These are phyloP conservation scores for Gymnopilus dilepis DNA, from an alignment of 768 basidiomycete genomes.

Conservation along the genomic window DNA sequence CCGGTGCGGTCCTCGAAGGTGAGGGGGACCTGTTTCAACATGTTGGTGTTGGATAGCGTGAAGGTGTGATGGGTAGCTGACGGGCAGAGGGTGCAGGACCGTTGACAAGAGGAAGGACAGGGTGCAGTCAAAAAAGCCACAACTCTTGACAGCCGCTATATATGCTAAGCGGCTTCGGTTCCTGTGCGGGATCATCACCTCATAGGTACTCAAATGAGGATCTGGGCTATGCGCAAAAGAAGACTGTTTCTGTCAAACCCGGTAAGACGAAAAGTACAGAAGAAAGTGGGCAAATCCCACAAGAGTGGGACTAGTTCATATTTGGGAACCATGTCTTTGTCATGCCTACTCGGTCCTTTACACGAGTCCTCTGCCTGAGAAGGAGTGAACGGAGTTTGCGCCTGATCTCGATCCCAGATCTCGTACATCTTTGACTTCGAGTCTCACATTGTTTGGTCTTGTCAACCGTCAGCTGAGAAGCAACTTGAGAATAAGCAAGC, in stretches of 20 bases:
- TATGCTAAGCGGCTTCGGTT: constrained; percentile 22
- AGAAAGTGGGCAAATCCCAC: constrained; percentile 21
- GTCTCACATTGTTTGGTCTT: background rate
- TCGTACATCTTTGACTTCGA: background rate
- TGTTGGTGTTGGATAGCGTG: too few species aligned
- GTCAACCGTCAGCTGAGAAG: constrained; percentile 16
- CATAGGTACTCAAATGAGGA: constrained; percentile 19
- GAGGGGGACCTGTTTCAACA: constrained; percentile 47
- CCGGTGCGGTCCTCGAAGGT: constrained; percentile 75
- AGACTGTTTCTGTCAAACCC: constrained; percentile 21
- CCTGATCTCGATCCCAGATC: background rate
- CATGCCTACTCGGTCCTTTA: constrained; percentile 2
- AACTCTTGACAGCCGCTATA: constrained; percentile 12
- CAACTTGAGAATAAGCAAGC: constrained; percentile 16
- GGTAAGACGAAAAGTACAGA: background rate
- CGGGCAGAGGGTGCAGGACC: background rate
- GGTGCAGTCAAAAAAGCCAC: background rate
- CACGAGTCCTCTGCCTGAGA: background rate
- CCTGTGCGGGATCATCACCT: constrained; percentile 24
- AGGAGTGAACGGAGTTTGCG: background rate
- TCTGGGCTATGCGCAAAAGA: constrained; percentile 24
- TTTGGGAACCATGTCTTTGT: constrained; percentile 14
- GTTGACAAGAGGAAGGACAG: background rate
- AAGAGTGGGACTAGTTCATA: constrained; percentile 17
- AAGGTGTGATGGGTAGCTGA: background rate